Evolutionary conservation across 306 rosid species (phyloP), one percentile per base, ranked within the genome.

Genomic region (Abrus pulchellus): DNA sequence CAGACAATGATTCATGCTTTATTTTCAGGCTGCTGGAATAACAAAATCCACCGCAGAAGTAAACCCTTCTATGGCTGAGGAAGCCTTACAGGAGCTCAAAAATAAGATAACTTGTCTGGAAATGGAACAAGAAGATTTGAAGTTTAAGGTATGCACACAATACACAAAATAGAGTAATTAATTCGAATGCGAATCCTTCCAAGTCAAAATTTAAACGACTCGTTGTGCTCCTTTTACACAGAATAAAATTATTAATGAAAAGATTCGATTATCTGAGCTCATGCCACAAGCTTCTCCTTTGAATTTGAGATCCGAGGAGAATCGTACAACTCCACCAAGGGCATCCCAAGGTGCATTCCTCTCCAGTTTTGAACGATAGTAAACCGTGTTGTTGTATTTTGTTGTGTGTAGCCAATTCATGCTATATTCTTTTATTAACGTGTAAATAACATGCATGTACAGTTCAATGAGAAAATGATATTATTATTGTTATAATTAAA

Each of bases 341-440:
- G 82, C 12, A 68, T 83, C 89, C 41, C 89, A 86, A 69, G 83
- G 89, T 82, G 87, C 91, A 43, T 90, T 90, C 79, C 88, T 93
- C 78, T 94, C 97, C 62, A 84, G 83, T 85, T 86, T 90, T 78
- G 99, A 93, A 86, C 87, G 97, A 89, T 95, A 85, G 86, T 55
- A 48, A 27, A 73, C 72, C 47, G 9, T 79, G 78, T 74, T 79
- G 53, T 47, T 76, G 6, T 68, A 45, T 70, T 54, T 40, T 68
- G 40, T 62, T 57, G 44, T 72, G 44, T 71, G 41, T 64, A 38
- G 27, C 62, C 50, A 20, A 74, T 59, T 67, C 49, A 36, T 27
- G 80, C 7, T 30, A 70, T 84, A 83, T 82, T 69, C 20, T 83
- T 79, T 78, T 2, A 36, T 69, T 64, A n/a, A 6, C 38, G 28